These are phyloP conservation scores for Candida tetrigidarum DNA, from an alignment of 1,139 yeast genomes.

Conservation along the genomic window DNA sequence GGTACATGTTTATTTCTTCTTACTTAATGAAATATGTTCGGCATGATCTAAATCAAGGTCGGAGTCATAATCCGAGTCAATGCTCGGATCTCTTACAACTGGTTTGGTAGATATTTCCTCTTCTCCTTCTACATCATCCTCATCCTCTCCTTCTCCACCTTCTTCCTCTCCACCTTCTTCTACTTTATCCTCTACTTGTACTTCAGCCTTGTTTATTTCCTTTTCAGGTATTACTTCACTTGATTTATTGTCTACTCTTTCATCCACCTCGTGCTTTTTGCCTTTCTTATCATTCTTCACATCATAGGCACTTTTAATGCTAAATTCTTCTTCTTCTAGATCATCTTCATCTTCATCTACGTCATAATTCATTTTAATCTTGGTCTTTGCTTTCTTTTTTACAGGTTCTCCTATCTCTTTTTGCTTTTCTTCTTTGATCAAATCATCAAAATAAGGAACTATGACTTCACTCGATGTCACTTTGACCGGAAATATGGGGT, in stretches of 20 bases:
- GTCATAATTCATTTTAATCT: constrained; percentile 24
- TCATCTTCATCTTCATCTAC: constrained; percentile 37
- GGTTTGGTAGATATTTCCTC: background rate
- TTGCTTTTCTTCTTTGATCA: constrained; percentile 21
- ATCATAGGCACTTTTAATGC: constrained; percentile 58
- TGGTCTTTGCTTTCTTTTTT: constrained; percentile 22
- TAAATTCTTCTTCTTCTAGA: constrained; percentile 34
- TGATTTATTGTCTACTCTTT: background rate
- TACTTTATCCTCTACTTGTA: constrained; percentile 10
- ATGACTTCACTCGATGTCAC: constrained; percentile 47
- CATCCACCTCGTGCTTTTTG: constrained; percentile 1
- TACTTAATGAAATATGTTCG: constrained; percentile 13
- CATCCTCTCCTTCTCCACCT: constrained; percentile 12
- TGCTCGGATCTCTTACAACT: constrained; percentile 23
- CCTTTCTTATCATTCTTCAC: constrained; percentile 21
- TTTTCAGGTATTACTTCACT: background rate
- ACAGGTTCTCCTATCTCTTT: constrained; percentile 14
- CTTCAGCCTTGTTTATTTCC: constrained; percentile 10
- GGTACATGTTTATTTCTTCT: too few species aligned
- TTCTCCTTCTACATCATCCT: background rate
- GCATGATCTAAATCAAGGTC: constrained; percentile 27
- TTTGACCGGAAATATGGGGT: constrained; percentile 56
- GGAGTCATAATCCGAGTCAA: constrained; percentile 34
- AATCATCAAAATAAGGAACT: constrained; percentile 55
- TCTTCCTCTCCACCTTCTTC: constrained; percentile 14